Percentiles rank a stretch among this genome's conserved stretches.
These are phyloP conservation scores for Rhodotorula sp. DNA, from an alignment of 1,284 basidiomycete genomes.

Conservation along the genomic window DNA sequence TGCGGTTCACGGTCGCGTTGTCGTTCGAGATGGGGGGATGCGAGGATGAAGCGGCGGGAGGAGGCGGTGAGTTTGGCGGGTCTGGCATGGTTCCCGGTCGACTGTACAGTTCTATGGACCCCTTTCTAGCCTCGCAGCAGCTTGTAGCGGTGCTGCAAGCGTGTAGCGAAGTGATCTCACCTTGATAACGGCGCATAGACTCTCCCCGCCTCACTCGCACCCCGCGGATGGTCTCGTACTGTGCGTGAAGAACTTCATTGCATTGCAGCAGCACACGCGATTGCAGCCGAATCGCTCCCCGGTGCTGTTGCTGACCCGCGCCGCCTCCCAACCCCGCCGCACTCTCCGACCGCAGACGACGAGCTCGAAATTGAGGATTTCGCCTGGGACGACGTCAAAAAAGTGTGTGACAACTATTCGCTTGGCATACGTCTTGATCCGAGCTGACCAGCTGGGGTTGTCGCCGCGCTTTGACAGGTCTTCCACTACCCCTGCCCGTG, in stretches of 20 bases:
- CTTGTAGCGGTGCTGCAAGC: no score
- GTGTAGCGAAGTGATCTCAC: no score
- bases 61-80: no score
- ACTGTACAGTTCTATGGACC: no score
- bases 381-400: slow-evolving; percentile 78
- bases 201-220: no score
- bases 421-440: background rate
- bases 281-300: background rate
- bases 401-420: slow-evolving; percentile 1
- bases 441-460: background rate
- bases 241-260: background rate
- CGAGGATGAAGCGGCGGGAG: background rate
- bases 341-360: slow-evolving; percentile 56
- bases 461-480: slow-evolving; percentile 50
- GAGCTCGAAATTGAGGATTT: slow-evolving; percentile 96
- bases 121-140: no score
- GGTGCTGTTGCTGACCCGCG: no score
- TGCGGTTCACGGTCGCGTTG: background rate
- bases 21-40: background rate
- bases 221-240: slow-evolving; percentile 38
- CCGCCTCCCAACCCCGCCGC: background rate
- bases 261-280: background rate
- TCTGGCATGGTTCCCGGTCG: no score
- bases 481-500: slow-evolving; percentile 98
- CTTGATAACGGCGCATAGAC: no score